phyloP scores from a whole-genome alignment of 257 asterid genomes.

The Sherardia arvensis region DNA sequence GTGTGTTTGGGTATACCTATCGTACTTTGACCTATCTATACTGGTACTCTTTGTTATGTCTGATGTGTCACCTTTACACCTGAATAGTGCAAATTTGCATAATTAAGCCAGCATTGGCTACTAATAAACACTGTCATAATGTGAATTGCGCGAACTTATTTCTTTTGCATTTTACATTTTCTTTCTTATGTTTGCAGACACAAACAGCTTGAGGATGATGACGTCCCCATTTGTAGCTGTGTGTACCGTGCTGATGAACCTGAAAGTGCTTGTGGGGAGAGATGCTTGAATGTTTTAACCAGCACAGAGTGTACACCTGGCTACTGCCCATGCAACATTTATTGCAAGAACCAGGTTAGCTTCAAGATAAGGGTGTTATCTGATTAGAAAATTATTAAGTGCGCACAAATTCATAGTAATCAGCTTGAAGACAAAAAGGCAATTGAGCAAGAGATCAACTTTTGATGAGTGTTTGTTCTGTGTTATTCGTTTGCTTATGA shows the following conservation, averaged over 20 bases:
- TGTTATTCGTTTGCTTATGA: background rate
- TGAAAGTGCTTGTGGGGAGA: conserved; percentile 86
- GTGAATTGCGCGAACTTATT: background rate
- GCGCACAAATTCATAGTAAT: background rate
- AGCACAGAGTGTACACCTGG: conserved; percentile 91
- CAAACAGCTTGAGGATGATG: conserved; percentile 65
- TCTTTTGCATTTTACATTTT: background rate
- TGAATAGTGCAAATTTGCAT: background rate
- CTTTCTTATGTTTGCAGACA: conserved; percentile 24
- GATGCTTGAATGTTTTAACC: conserved; percentile 81
- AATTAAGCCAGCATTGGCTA: background rate
- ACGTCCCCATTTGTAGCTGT: conserved; percentile 74
- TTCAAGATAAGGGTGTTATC: background rate
- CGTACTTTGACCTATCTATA: background rate
- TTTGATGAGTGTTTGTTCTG: background rate
- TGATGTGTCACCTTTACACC: background rate
- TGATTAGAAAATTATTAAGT: background rate
- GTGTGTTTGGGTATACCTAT: background rate
- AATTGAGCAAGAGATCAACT: background rate
- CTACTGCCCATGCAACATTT: conserved; percentile 60
- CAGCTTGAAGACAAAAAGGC: background rate
- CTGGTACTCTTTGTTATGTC: background rate
- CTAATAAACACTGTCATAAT: background rate
- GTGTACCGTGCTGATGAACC: conserved; percentile 46
- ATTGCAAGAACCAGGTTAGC: conserved; percentile 76